Evolutionary conservation across 2,329 filamentous ascomycete genomes (phyloP).

Genomic region (Cryphonectria parasitica): DNA sequence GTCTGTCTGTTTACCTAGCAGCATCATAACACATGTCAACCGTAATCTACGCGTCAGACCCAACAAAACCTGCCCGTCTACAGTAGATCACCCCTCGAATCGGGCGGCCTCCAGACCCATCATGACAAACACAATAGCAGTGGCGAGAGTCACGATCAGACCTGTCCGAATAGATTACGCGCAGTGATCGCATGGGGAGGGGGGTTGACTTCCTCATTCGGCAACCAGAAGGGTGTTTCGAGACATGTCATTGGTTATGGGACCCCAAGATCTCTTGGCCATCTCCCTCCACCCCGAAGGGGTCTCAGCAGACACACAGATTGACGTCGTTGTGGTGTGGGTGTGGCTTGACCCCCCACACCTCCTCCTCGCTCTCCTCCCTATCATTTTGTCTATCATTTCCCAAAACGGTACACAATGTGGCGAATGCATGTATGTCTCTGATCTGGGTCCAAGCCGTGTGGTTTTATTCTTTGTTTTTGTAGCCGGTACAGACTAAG

Average conservation of each 20-base stretch:
- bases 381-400: not conserved
- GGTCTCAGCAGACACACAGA: not conserved
- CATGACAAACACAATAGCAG: not conserved
- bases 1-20: too few species aligned
- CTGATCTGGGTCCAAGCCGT: not conserved
- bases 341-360: not conserved
- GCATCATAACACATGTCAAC: too few species aligned
- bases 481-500: not conserved
- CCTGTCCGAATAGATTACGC: not conserved
- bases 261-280: not conserved
- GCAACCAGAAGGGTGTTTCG: not conserved
- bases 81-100: not conserved
- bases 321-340: not conserved
- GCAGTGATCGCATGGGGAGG: too few species aligned
- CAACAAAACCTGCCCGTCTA: not conserved
- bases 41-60: not conserved
- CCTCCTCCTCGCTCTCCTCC: too few species aligned
- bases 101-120: conserved; percentile 25
- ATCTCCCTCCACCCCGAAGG: too few species aligned
- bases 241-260: conserved; percentile 13
- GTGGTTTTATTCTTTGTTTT: not conserved
- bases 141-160: conserved; percentile 18
- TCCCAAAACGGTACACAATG: not conserved
- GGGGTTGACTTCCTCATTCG: conserved; percentile 16
- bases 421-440: not conserved